These are phyloP conservation scores for Thielaviopsis musarum DNA, from an alignment of 2,329 filamentous ascomycete genomes.

Conservation along the genomic window DNA sequence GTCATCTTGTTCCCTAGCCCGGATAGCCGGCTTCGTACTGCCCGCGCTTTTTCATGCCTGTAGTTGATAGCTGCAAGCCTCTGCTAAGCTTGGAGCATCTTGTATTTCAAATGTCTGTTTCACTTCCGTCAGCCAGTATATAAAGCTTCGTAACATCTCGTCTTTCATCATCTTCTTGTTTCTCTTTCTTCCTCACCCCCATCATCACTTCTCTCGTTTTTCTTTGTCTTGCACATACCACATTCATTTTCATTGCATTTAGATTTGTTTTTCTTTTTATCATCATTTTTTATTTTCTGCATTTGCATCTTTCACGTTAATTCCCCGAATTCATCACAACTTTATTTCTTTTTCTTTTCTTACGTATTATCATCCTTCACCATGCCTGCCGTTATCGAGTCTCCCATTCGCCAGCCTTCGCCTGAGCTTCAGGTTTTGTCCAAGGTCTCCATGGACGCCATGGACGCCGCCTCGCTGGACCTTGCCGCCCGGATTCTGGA, in stretches of 20 bases:
- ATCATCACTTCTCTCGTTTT: not conserved
- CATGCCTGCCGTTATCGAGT: constrained; percentile 13
- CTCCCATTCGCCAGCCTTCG: constrained; percentile 11
- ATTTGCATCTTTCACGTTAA: not conserved
- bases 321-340: not conserved
- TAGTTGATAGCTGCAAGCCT: no score
- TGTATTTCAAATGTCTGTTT: no score
- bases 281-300: not conserved
- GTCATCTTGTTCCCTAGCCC: not conserved
- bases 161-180: no score
- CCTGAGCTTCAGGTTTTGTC: constrained; percentile 12
- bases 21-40: not conserved
- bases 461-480: constrained; percentile 18
- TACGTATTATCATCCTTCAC: not conserved
- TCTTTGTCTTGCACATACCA: not conserved
- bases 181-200: no score
- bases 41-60: not conserved
- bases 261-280: not conserved
- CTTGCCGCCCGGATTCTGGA: constrained; percentile 21
- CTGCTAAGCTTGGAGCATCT: no score
- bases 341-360: not conserved
- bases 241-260: not conserved
- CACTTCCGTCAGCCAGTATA: no score
- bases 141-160: no score
- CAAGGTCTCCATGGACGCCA: not conserved